A percentile compares a stretch with the other conserved stretches of the same genome.
Evolutionary conservation across 768 basidiomycete genomes (phyloP).

Genomic region (Boletus huronensis): DNA sequence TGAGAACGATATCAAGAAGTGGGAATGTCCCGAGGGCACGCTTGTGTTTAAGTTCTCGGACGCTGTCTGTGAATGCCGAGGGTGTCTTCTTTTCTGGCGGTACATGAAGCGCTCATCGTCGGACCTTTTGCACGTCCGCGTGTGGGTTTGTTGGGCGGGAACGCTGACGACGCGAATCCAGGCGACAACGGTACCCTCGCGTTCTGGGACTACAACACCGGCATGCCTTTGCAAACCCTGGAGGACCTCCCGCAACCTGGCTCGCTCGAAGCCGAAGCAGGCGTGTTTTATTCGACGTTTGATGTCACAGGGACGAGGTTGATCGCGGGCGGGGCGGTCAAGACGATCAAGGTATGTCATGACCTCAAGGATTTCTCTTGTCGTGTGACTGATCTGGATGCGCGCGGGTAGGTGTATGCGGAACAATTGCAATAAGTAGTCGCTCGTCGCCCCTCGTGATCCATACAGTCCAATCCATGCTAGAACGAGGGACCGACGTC

Average conservation of each 20-base stretch:
- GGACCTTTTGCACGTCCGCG: background rate
- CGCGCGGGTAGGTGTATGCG: conserved; percentile 49
- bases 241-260: conserved; percentile 96
- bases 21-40: conserved; percentile 95
- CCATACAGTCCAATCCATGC: too few species aligned
- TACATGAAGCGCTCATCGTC: conserved; percentile 22
- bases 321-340: conserved; percentile 96
- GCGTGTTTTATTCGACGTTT: conserved; percentile 95
- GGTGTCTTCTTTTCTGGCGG: conserved; percentile 98
- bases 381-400: background rate
- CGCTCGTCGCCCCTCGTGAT: too few species aligned
- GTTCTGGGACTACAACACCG: conserved; percentile 86
- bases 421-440: conserved; percentile 55
- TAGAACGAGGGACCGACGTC: background rate
- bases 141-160: too few species aligned
- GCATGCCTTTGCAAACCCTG: conserved; percentile 90
- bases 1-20: conserved; percentile 99
- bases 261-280: conserved; percentile 96
- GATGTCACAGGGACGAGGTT: conserved; percentile 92
- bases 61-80: conserved; percentile 87
- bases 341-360: conserved; percentile 86
- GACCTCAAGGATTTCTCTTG: fast-evolving
- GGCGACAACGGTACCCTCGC: conserved; percentile 90
- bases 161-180: conserved; percentile 25
- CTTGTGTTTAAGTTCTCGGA: conserved; percentile 97